Conservation (phyloP, 306 rosid genomes). For the Mimosa bimucronata region DNA sequence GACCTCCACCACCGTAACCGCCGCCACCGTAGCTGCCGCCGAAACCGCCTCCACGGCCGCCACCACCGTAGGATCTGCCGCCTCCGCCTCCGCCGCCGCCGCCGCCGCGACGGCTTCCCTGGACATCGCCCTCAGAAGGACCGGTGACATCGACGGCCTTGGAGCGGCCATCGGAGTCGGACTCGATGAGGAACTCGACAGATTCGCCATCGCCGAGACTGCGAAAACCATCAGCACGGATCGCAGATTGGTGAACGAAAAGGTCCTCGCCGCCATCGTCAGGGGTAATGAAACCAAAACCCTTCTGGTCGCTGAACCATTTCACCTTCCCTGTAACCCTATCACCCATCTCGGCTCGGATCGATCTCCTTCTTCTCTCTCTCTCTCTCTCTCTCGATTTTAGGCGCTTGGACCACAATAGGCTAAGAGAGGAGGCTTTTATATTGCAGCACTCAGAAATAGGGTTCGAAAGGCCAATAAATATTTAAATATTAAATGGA, state of each 20-base stretch:
- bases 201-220: slow-evolving; percentile 75
- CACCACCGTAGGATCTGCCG: slow-evolving; percentile 23
- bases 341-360: slow-evolving; percentile 50
- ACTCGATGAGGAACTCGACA: slow-evolving; percentile 66
- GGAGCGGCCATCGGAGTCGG: slow-evolving; percentile 62
- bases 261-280: slow-evolving; percentile 64
- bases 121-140: slow-evolving; percentile 53
- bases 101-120: slow-evolving; percentile 62
- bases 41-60: slow-evolving; percentile 20
- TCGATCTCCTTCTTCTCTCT: background rate
- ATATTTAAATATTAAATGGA: background rate
- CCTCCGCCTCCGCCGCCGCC: slow-evolving; percentile 45
- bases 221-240: slow-evolving; percentile 76
- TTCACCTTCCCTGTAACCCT: slow-evolving; percentile 68
- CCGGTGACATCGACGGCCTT: slow-evolving; percentile 86
- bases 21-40: slow-evolving; percentile 14
- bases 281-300: slow-evolving; percentile 80
- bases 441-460: background rate
- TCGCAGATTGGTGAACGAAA: slow-evolving; percentile 82
- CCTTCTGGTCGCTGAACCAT: slow-evolving; percentile 85
- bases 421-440: background rate
- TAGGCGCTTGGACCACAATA: background rate
- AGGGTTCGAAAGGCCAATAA: too few species aligned
- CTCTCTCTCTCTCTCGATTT: background rate
- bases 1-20: slow-evolving; percentile 33